Conservation (phyloP, 768 basidiomycete species). For the Tylopilus balloui region DNA sequence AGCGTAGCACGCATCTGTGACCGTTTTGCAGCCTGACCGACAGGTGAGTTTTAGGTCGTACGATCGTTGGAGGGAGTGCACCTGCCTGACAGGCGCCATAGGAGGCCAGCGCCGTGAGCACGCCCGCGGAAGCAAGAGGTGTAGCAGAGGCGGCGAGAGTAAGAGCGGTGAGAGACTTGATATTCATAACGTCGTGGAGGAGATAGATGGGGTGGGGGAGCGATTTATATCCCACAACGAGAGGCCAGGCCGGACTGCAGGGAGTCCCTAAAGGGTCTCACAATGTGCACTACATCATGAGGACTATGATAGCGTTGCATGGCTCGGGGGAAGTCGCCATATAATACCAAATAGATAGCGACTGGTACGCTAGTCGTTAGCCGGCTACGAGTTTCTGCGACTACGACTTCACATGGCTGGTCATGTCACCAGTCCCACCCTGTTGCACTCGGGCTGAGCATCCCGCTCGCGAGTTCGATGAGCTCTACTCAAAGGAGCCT, state of each 20-base stretch:
- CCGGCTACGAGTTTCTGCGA: too few species aligned
- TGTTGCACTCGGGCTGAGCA: too few species aligned
- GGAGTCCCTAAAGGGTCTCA: too few species aligned
- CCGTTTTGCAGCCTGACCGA: conserved; percentile 21
- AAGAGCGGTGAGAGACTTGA: conserved; percentile 19
- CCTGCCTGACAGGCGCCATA: conserved; percentile 27
- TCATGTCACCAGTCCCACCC: too few species aligned
- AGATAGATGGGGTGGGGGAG: not conserved
- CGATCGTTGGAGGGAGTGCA: not conserved
- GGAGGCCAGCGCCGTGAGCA: not conserved
- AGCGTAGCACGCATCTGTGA: conserved; percentile 20
- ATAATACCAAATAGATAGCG: too few species aligned
- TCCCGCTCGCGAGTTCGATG: too few species aligned
- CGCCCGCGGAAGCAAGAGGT: conserved; percentile 15
- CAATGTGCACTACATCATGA: not conserved
- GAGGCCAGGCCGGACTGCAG: too few species aligned
- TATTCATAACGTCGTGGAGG: conserved; percentile 18
- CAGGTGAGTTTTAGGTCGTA: not conserved
- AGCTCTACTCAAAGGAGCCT: too few species aligned
- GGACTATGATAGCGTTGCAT: not conserved
- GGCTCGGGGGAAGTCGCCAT: too few species aligned
- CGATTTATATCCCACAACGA: not conserved
- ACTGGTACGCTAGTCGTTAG: too few species aligned
- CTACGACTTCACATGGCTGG: too few species aligned
- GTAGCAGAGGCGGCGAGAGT: conserved; percentile 13